Base-by-base conservation (phyloP, 441 rosid species). In the Hura crepitans region DNA sequence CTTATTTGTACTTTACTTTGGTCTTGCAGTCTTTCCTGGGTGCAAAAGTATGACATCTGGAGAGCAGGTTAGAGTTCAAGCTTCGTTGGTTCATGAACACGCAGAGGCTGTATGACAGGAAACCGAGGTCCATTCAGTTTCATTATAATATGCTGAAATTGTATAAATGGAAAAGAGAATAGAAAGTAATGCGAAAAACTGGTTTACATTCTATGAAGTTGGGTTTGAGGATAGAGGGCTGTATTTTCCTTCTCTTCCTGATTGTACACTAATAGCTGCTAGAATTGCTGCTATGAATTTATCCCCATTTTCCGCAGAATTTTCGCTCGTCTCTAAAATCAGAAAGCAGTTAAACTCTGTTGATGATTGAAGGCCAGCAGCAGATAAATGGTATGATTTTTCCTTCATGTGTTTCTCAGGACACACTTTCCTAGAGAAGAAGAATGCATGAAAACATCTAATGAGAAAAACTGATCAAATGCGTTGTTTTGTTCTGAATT, bases 11-110 rank as follows among this genome's bases (percentile, higher is more conserved):
- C n/a, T n/a, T n/a, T 35, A 45, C 37, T 72, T 20, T 51, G 66
- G 58, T 37, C 0, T 46, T 77, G 78, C 90, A 85, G 92, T 72
- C 86, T 14, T 81, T 81, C 77, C 84, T 84, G 28, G 92, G 90
- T 50, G 45, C 92, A 17, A 80, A 78, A 74, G 82, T 79, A 57
- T 85, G 82, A 88, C 67, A 61, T 37, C 49, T 33, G 42, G 49
- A 62, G 23, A 58, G 57, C 54, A 33, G 11, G 74, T 55, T 70
- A 63, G 75, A 66, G 69, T 46, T 8, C 31, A 25, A 45, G 75
- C 45, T 60, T 31, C 22, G 66, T 30, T 56, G 66, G 70, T 13
- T 59, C n/a, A 39, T 43, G 71, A 73, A 68, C 75, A 70, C 6
- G 45, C 39, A 17, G 11, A 61, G 73, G 56, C 65, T 54, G 33